Base-by-base conservation (phyloP, 2,329 filamentous ascomycete species). In the Stagonosporopsis tanaceti region DNA sequence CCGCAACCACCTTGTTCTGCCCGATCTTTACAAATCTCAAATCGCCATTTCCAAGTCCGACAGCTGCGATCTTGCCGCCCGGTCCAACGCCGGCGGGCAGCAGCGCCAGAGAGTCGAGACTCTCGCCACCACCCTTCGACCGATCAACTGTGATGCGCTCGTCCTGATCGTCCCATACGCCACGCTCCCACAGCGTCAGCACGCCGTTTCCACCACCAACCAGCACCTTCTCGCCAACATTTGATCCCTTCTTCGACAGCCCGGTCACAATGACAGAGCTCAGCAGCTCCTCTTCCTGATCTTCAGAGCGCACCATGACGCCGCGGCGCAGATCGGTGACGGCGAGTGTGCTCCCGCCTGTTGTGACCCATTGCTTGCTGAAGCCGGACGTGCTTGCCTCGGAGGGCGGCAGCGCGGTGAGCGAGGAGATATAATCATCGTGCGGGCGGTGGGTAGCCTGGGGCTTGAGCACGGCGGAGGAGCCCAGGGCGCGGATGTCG, bases 281-380 rank as follows among this genome's bases (percentile, higher is more conserved):
- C n/a, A 97, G 83, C 57, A 98, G 80, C 77, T 98, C 92, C 64
- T 97, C 93, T 68, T 96, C 95, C 73, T 98, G 95, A 69, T 98
- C 93, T 72, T 97, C 95, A 65, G 92, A 97, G 58, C 89, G 89
- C 3, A 93, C 89, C 40, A 98, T 80, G 6, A 97, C 91, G 14
- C 94, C 94, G 45, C 91, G 85, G 24, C 94, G 87, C 41, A 97
- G 81, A 74, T 99, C 95, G 0, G 93, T 96, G 35, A 97, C 89
- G 1, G 93, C 92, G 20, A 99, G 80, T 0, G 94, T 98, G 1
- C 92, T 94, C 41, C 93, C 93, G 32, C 95, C 95, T 0, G 93
- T 97, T 35, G 90, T 95, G 50, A 97, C 85, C 90, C 93, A 99
- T 78, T 98, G 94, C 78, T 97, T 97, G 68, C 91, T 88, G 74